Base-by-base conservation (phyloP, 2,329 filamentous ascomycete species). In the Trichoderma asperellum region DNA sequence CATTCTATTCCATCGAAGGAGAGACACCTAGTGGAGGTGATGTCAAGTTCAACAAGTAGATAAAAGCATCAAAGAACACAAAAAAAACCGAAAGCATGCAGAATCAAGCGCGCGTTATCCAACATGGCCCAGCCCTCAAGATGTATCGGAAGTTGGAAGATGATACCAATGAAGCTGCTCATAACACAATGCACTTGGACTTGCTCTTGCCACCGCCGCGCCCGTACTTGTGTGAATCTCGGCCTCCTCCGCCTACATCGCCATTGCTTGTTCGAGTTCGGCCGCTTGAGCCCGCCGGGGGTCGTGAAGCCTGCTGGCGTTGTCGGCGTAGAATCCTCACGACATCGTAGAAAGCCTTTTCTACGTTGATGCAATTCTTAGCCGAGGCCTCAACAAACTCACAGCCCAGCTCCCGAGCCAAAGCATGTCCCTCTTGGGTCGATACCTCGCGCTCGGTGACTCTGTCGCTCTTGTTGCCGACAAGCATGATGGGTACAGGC, bases 341-440 rank as follows among this genome's bases (percentile, higher is more conserved):
- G 8, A 99, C 96, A 77, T 99, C 96, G 81, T 97, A 98, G 78
- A 99, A 98, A 37, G 94, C 95, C 85, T 97, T 98, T 81, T 97
- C 96, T 66, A 97, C 95, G 77, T 98, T 97, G 84, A 97, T 94
- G 83, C 94, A 97, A 79, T 97, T 97, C 84, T 97, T 97, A 43
- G 95, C 95, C 7, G 94, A 97, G 2, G 95, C 94, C 81, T 98
- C 95, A 75, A 97, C 94, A 76, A 98, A 98, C 75, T 97, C 94
- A 82, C 96, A 98, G 72, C 93, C 93, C 49, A 99, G 85, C 76
- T 97, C 93, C 76, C 94, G 92, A 68, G 96, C 95, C 49, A 98
- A 84, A 64, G 94, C 94, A 74, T 93, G 92, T 18, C 96, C 96
- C 82, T 99, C 96, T 80, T 98, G 96, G 62, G 94, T 97, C 2